A percentile compares a stretch with the other conserved stretches of the same genome.
phyloP scores from a whole-genome alignment of 1,139 yeast species.

The Arxiozyma slooffiae region DNA sequence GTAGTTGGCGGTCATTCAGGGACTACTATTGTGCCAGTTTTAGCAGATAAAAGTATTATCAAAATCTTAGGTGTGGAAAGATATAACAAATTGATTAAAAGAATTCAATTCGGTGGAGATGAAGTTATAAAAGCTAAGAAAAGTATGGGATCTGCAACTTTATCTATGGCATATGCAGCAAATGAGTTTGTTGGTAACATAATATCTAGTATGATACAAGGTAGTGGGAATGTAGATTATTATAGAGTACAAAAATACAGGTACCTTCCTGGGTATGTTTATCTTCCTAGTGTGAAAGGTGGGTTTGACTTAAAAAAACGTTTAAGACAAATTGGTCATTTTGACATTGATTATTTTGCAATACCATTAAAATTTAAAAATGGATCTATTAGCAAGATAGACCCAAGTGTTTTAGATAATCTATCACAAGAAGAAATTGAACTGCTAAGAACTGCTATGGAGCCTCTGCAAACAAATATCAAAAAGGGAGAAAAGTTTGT shows the following conservation, averaged over 20 bases:
- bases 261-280: slow-evolving; percentile 44
- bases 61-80: slow-evolving; percentile 23
- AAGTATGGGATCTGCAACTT: slow-evolving; percentile 70
- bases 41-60: slow-evolving; percentile 15
- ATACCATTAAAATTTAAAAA: slow-evolving; percentile 46
- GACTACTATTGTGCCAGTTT: slow-evolving; percentile 59
- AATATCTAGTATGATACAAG: slow-evolving; percentile 20
- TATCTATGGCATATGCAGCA: slow-evolving; percentile 72
- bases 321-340: slow-evolving; percentile 6
- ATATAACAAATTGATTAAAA: slow-evolving; percentile 41
- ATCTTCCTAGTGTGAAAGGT: slow-evolving; percentile 43
- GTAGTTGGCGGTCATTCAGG: slow-evolving; percentile 76
- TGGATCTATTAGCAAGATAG: slow-evolving; percentile 42
- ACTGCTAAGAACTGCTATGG: too few species aligned
- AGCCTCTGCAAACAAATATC: slow-evolving; percentile 48
- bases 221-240: slow-evolving; percentile 4
- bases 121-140: slow-evolving; percentile 70
- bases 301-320: slow-evolving; percentile 39
- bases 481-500: slow-evolving; percentile 55
- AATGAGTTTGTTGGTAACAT: slow-evolving; percentile 44
- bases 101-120: slow-evolving; percentile 73
- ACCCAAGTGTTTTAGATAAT: slow-evolving; percentile 37
- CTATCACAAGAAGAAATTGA: slow-evolving; percentile 38
- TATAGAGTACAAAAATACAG: slow-evolving; percentile 13
- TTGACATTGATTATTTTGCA: slow-evolving; percentile 45